phyloP scores from a whole-genome alignment of 164 flowering plant genomes.

The Vitis amurensis region DNA sequence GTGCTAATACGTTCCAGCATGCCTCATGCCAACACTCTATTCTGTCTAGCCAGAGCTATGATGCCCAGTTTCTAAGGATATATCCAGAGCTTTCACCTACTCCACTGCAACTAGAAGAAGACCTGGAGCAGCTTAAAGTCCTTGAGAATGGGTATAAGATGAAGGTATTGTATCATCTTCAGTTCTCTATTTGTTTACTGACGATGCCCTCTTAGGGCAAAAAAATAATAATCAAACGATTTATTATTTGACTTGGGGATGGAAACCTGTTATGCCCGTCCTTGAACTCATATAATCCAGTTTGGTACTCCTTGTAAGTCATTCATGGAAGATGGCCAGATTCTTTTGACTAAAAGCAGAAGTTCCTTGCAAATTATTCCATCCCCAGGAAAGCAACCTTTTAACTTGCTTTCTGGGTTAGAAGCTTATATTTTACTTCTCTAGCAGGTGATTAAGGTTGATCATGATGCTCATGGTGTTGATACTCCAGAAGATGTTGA shows the following conservation, averaged over 20 bases:
- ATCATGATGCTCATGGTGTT: constrained; percentile 73
- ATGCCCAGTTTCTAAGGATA: constrained; percentile 74
- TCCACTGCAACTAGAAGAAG: constrained; percentile 94
- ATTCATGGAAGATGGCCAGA: too few relatives aligned
- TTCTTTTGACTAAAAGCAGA: too few relatives aligned
- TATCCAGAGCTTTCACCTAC: constrained; percentile 87
- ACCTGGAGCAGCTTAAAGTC: constrained; percentile 94
- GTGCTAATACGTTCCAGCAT: too few relatives aligned
- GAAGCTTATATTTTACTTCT: background rate
- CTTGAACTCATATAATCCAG: too few relatives aligned
- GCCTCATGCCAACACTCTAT: background rate
- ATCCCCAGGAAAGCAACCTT: too few relatives aligned
- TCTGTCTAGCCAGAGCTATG: constrained; percentile 64
- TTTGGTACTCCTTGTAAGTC: too few relatives aligned
- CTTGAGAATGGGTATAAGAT: constrained; percentile 97
- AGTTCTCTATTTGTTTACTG: too few relatives aligned
- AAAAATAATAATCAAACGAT: too few relatives aligned
- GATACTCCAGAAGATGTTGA: constrained; percentile 67
- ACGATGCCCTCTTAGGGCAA: too few relatives aligned
- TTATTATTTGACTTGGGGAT: too few relatives aligned
- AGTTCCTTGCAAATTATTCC: too few relatives aligned
- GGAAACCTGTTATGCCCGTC: too few relatives aligned
- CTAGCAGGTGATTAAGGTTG: constrained; percentile 63
- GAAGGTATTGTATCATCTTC: constrained; percentile 54
- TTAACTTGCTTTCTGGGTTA: background rate